A percentile compares a stretch with the other conserved stretches of the same genome.
phyloP scores from a whole-genome alignment of 805 yeast genomes.

The Ogataea siamensis region DNA sequence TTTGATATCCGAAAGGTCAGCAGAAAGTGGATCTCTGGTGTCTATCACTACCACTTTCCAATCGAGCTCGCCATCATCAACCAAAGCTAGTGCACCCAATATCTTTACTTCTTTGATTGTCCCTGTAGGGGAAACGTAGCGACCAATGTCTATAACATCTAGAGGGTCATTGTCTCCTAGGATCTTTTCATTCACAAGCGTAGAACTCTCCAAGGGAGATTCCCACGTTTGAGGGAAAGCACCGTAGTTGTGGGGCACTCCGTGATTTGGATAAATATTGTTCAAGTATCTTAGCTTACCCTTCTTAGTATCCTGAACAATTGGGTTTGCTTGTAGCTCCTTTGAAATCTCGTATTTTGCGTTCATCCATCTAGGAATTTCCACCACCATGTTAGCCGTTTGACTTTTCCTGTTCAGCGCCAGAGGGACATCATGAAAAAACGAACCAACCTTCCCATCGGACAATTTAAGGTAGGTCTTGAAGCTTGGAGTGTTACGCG shows the following conservation, averaged over 20 bases:
- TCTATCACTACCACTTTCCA: constrained; percentile 85
- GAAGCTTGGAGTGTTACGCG: constrained; percentile 39
- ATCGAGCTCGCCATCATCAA: constrained; percentile 95
- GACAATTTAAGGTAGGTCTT: constrained; percentile 44
- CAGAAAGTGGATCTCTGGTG: constrained; percentile 61
- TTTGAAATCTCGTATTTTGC: constrained; percentile 79
- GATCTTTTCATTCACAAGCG: constrained; percentile 40
- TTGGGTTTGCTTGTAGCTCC: constrained; percentile 63
- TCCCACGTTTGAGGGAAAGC: constrained; percentile 97
- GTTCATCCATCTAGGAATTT: constrained; percentile 79
- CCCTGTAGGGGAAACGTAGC: constrained; percentile 43
- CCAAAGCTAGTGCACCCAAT: constrained; percentile 72
- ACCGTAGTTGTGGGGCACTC: constrained; percentile 85
- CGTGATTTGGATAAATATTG: constrained; percentile 79
- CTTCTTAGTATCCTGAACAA: constrained; percentile 68
- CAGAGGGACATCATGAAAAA: constrained; percentile 72
- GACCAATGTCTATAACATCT: constrained; percentile 90
- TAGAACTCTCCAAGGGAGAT: constrained; percentile 63
- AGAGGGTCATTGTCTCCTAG: constrained; percentile 94
- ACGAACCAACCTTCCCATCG: constrained; percentile 50
- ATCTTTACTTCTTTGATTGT: constrained; percentile 62
- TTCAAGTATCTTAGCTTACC: constrained; percentile 73
- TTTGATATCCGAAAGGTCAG: constrained; percentile 54
- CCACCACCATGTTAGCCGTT: constrained; percentile 66
- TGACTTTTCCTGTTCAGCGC: constrained; percentile 39